These are phyloP conservation scores for Penicillium arizonense DNA, from an alignment of 495 filamentous ascomycete genomes.

Conservation along the genomic window DNA sequence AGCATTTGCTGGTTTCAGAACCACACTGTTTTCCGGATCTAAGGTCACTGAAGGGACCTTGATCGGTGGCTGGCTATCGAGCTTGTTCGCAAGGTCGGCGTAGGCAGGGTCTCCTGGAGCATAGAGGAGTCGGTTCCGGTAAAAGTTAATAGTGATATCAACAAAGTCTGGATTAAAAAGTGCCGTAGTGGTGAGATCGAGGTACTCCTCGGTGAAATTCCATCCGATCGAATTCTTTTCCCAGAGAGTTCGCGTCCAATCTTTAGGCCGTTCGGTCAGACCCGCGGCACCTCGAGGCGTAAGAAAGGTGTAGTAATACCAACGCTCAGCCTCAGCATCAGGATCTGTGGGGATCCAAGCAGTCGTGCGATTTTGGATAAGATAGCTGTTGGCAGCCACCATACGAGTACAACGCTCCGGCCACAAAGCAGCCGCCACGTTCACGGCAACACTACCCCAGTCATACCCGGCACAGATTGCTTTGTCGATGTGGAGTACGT, in stretches of 20 bases:
- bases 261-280: conserved; percentile 3
- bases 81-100: not conserved
- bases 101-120: conserved; percentile 5
- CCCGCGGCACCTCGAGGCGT: conserved; percentile 7
- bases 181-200: not conserved
- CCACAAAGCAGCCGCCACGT: conserved; percentile 8
- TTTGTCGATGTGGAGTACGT: conserved; percentile 6
- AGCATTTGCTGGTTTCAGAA: conserved; percentile 14
- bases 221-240: not conserved
- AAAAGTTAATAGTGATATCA: not conserved
- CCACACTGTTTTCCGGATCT: conserved; percentile 11
- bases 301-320: conserved; percentile 8
- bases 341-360: conserved; percentile 9
- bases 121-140: not conserved
- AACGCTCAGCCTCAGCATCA: conserved; percentile 4
- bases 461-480: conserved; percentile 14
- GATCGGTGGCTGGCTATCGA: conserved; percentile 12
- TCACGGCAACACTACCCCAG: conserved; percentile 13
- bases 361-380: conserved; percentile 13
- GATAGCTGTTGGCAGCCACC: conserved; percentile 15
- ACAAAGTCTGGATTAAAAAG: not conserved
- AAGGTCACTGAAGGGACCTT: conserved; percentile 5
- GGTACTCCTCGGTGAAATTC: not conserved
- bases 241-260: not conserved
- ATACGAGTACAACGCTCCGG: conserved; percentile 12